These are phyloP conservation scores for Holtermanniella nyarrowii DNA, from an alignment of 768 basidiomycete species.

Conservation along the genomic window DNA sequence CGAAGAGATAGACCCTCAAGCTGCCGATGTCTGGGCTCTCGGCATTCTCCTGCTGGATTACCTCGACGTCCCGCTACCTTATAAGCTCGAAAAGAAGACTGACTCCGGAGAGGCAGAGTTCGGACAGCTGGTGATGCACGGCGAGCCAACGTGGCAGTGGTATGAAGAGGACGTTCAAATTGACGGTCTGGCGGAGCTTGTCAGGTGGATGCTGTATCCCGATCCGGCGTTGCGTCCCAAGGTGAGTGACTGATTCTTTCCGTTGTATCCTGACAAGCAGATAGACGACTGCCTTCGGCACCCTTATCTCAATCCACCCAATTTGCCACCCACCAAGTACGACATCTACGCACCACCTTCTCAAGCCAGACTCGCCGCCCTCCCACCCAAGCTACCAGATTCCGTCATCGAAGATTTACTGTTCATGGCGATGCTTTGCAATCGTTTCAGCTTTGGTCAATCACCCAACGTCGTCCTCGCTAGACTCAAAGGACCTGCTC, in stretches of 20 bases:
- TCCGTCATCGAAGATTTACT: conserved; percentile 15
- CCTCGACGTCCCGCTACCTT: conserved; percentile 26
- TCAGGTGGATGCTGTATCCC: conserved; percentile 24
- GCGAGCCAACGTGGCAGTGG: conserved; percentile 4
- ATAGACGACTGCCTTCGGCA: conserved; percentile 30
- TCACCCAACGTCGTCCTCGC: neutral
- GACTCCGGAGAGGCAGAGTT: no score
- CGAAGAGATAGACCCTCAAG: conserved; percentile 18
- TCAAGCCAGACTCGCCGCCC: conserved; percentile 1
- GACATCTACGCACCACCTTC: conserved; percentile 10
- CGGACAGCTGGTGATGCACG: conserved; percentile 17
- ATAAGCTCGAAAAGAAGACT: no score
- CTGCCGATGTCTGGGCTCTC: conserved; percentile 36
- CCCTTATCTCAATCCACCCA: conserved; percentile 18
- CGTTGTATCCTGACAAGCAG: conserved; percentile 5
- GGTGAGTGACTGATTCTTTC: conserved; percentile 15
- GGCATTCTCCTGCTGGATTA: conserved; percentile 34
- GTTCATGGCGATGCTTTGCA: conserved; percentile 17
- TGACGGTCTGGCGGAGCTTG: conserved; percentile 18
- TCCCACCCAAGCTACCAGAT: conserved; percentile 3
- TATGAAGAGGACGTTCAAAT: conserved; percentile 1
- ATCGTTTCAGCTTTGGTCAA: conserved; percentile 14
- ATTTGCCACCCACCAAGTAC: no score
- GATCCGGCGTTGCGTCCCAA: conserved; percentile 25
- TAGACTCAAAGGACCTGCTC: conserved; percentile 1